Evolutionary conservation across 768 basidiomycete genomes (phyloP).

Genomic region (Trametes coccinea): DNA sequence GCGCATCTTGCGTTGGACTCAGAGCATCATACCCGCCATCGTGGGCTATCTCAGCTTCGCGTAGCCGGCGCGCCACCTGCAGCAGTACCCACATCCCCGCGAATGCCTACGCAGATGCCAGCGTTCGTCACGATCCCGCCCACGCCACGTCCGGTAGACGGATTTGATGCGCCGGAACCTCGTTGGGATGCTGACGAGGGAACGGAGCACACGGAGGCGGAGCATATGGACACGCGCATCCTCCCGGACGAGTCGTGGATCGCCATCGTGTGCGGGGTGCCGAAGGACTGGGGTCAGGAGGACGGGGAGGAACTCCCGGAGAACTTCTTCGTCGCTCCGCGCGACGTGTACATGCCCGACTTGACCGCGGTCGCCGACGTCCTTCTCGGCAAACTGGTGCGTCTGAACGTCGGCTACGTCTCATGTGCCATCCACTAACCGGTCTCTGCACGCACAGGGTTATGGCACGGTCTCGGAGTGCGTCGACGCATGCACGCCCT

Average conservation of each 20-base stretch:
- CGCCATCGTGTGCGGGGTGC: conserved; percentile 75
- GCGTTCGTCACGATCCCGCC: conserved; percentile 37
- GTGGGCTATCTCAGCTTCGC: conserved; percentile 20
- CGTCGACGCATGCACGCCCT: conserved; percentile 73
- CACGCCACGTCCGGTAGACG: conserved; percentile 31
- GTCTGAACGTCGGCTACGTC: conserved; percentile 27
- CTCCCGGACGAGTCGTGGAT: conserved; percentile 75
- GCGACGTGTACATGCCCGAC: conserved; percentile 82
- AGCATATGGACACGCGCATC: conserved; percentile 40
- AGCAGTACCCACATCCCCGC: conserved; percentile 26
- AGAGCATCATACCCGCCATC: not conserved
- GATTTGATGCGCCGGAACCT: not conserved
- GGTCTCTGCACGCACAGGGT: conserved; percentile 45
- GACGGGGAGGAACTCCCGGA: conserved; percentile 52
- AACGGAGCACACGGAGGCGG: conserved; percentile 17
- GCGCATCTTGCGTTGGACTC: not conserved
- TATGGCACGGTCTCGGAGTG: conserved; percentile 84
- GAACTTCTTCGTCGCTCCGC: conserved; percentile 73
- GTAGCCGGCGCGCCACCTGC: conserved; percentile 30
- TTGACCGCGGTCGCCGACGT: conserved; percentile 73
- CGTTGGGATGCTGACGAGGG: not conserved
- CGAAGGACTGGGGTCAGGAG: conserved; percentile 41
- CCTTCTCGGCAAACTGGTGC: conserved; percentile 73
- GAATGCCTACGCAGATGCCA: conserved; percentile 20
- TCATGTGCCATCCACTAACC: not conserved